A percentile compares a stretch with the other conserved stretches of the same genome.
These are phyloP conservation scores for Quercus alba DNA, from an alignment of 306 rosid genomes.

Conservation along the genomic window DNA sequence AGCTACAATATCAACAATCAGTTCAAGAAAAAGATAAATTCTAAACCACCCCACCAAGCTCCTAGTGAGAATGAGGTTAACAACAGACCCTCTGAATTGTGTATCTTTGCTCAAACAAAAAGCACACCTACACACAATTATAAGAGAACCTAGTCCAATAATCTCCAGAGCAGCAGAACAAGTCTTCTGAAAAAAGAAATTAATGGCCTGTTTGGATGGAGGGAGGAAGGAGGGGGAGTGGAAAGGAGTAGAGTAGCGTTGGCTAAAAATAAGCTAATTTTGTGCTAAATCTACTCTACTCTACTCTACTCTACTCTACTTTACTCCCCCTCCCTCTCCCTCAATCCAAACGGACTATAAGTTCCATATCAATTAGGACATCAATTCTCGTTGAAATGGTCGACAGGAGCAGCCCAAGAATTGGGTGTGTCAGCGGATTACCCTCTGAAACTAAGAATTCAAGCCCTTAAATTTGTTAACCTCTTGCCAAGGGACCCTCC, in stretches of 20 bases:
- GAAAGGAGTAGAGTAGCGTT: too few species aligned
- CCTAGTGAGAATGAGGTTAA: background rate
- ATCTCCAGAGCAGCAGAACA: background rate
- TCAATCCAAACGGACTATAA: background rate
- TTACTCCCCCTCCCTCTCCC: too few species aligned
- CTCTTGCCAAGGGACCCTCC: background rate
- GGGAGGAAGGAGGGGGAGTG: too few species aligned
- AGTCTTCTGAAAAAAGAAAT: constrained; percentile 12
- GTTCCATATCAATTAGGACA: constrained; percentile 19
- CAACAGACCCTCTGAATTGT: background rate
- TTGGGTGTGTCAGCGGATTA: constrained; percentile 22
- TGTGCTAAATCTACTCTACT: too few species aligned
- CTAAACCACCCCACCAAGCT: background rate
- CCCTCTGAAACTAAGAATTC: constrained; percentile 17
- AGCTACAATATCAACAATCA: background rate
- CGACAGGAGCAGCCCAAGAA: constrained; percentile 20
- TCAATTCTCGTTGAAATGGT: constrained; percentile 12
- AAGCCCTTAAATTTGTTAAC: constrained; percentile 15
- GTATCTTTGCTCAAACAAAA: background rate
- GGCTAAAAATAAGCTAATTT: too few species aligned
- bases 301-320: too few species aligned
- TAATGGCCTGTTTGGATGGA: too few species aligned
- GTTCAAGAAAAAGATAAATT: background rate
- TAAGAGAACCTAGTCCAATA: constrained; percentile 5
- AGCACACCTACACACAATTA: background rate